Evolutionary conservation across 495 filamentous ascomycete species (phyloP).

Genomic region (Acidiella bohemica): DNA sequence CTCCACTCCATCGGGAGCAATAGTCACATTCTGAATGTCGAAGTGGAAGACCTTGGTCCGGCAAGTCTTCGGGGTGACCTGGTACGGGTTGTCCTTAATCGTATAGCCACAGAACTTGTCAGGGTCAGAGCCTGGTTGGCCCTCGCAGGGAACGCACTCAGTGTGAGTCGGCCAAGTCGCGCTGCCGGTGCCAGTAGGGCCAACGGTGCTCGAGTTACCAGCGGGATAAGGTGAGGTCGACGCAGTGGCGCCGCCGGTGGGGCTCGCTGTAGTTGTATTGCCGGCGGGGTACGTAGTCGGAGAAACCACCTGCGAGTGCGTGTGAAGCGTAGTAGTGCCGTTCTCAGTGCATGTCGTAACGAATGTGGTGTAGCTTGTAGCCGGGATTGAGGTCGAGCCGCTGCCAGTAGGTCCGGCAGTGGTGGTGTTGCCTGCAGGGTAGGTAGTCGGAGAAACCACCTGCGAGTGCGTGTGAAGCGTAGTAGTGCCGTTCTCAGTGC

Average conservation of each 20-base stretch:
- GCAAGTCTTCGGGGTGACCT: conserved; percentile 27
- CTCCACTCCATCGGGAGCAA: conserved; percentile 26
- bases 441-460: background rate
- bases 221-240: background rate
- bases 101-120: conserved; percentile 25
- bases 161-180: too few relatives aligned
- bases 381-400: background rate
- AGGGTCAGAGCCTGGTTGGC: conserved; percentile 23
- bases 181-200: background rate
- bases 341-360: conserved; percentile 1
- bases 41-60: conserved; percentile 22
- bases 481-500: conserved; percentile 2
- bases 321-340: conserved; percentile 3
- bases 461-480: conserved; percentile 6
- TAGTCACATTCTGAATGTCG: conserved; percentile 24
- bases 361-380: background rate
- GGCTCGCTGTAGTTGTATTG: background rate
- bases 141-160: conserved; percentile 28
- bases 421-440: conserved; percentile 1
- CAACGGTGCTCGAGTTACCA: conserved; percentile 1
- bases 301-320: conserved; percentile 5
- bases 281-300: background rate
- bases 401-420: conserved; percentile 1
- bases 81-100: conserved; percentile 25
- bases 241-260: background rate